Evolutionary conservation across 495 filamentous ascomycete species (phyloP).

Genomic region (Aspergillus sparsus): DNA sequence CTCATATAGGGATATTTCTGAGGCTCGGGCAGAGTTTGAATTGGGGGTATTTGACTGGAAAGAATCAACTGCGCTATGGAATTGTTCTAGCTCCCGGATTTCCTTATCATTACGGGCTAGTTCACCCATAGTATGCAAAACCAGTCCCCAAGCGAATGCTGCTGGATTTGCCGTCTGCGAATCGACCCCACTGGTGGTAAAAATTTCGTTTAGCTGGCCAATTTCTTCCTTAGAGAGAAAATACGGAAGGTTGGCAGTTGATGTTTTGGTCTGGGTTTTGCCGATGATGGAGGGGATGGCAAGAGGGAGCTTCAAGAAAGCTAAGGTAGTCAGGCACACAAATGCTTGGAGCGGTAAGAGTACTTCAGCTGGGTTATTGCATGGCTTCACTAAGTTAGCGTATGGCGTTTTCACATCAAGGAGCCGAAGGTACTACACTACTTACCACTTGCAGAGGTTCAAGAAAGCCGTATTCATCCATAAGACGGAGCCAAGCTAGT

Average conservation of each 20-base stretch:
- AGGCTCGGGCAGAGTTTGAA: conserved; percentile 27
- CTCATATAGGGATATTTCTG: conserved; percentile 50
- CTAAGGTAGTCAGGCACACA: conserved; percentile 69
- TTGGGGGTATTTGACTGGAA: conserved; percentile 44
- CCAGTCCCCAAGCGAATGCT: conserved; percentile 73
- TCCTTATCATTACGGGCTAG: conserved; percentile 59
- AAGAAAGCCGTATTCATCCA: conserved; percentile 65
- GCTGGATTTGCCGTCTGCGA: conserved; percentile 62
- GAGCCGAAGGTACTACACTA: conserved; percentile 12
- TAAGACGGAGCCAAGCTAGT: conserved; percentile 72
- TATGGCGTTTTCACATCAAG: not conserved
- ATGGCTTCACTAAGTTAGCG: conserved; percentile 37
- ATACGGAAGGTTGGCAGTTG: conserved; percentile 53
- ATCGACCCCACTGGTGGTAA: conserved; percentile 53
- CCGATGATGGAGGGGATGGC: conserved; percentile 36
- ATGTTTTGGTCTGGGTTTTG: conserved; percentile 17
- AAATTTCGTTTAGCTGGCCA: conserved; percentile 61
- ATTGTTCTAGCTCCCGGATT: conserved; percentile 60
- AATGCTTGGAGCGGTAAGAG: conserved; percentile 64
- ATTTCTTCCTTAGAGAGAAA: conserved; percentile 63
- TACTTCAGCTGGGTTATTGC: conserved; percentile 50
- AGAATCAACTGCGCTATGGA: conserved; percentile 60
- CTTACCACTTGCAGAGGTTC: conserved; percentile 58
- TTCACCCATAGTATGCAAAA: conserved; percentile 67
- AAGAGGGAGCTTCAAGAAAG: conserved; percentile 67